These are phyloP conservation scores for Pythium pyrilobum DNA, from an alignment of 352 stramenopile genomes.

Conservation along the genomic window DNA sequence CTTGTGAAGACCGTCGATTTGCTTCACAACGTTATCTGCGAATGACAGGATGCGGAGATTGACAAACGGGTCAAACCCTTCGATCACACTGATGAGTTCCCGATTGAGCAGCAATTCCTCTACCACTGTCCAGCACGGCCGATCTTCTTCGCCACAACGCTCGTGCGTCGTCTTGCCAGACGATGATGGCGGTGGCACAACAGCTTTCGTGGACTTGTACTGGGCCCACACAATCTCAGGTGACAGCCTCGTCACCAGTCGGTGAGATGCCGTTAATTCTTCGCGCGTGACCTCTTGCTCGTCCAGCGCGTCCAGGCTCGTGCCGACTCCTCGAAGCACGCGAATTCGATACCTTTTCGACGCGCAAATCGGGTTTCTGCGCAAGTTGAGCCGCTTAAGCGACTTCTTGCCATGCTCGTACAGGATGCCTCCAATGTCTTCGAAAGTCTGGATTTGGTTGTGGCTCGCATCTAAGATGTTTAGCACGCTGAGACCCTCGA, in stretches of 20 bases:
- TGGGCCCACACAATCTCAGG: conserved; percentile 33
- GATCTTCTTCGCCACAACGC: conserved; percentile 1
- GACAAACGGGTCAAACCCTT: conserved; percentile 41
- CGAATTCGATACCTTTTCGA: conserved; percentile 69
- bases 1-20: conserved; percentile 43
- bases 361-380: conserved; percentile 59
- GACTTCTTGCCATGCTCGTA: conserved; percentile 2
- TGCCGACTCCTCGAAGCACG: conserved; percentile 41
- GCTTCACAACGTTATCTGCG: conserved; percentile 62
- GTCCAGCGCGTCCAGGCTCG: conserved; percentile 37
- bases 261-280: conserved; percentile 29
- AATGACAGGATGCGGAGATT: conserved; percentile 62
- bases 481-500: conserved; percentile 33
- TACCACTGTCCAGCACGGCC: conserved; percentile 39
- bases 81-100: conserved; percentile 51
- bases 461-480: conserved; percentile 47
- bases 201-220: conserved; percentile 1
- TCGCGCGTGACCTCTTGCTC: conserved; percentile 37
- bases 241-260: conserved; percentile 45
- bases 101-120: conserved; percentile 62
- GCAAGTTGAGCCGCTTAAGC: conserved; percentile 47
- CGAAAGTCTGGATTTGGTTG: conserved; percentile 59
- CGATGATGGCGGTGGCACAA: no score
- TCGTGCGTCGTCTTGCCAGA: not conserved
- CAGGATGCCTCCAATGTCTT: conserved; percentile 39